phyloP scores from a whole-genome alignment of 2,329 filamentous ascomycete genomes.

The Camptophora hylomeconis region DNA sequence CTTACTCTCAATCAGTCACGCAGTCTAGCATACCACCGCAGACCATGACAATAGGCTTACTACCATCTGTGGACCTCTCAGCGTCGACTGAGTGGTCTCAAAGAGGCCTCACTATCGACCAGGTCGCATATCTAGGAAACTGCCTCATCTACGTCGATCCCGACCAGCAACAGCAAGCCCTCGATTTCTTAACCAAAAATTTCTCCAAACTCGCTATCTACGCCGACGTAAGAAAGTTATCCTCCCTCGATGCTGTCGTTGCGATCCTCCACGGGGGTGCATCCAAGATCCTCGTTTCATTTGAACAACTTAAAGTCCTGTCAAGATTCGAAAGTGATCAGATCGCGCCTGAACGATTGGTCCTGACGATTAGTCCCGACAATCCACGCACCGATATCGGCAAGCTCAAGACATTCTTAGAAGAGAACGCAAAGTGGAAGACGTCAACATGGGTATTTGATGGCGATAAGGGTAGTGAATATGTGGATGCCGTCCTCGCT shows the following conservation, averaged over 20 bases:
- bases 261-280: conserved; percentile 76
- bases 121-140: conserved; percentile 46
- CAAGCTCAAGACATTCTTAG: conserved; percentile 28
- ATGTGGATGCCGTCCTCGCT: conserved; percentile 29
- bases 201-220: conserved; percentile 49
- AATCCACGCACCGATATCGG: conserved; percentile 22
- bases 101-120: conserved; percentile 38
- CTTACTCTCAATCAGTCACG: too few relatives aligned
- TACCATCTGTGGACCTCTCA: conserved; percentile 1
- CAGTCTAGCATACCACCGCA: too few relatives aligned
- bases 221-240: conserved; percentile 61
- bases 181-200: conserved; percentile 43
- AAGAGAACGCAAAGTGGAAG: conserved; percentile 19
- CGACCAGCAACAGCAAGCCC: conserved; percentile 32
- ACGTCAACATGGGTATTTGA: conserved; percentile 18
- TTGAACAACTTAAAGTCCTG: conserved; percentile 50
- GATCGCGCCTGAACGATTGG: conserved; percentile 42
- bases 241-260: conserved; percentile 59
- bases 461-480: conserved; percentile 22
- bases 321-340: conserved; percentile 31
- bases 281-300: conserved; percentile 67
- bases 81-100: conserved; percentile 18
- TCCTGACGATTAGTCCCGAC: conserved; percentile 36
- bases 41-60: conserved; percentile 1
- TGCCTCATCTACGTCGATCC: conserved; percentile 42